Evolutionary conservation across 2,329 filamentous ascomycete genomes (phyloP).

Genomic region (Xylariales sp.): DNA sequence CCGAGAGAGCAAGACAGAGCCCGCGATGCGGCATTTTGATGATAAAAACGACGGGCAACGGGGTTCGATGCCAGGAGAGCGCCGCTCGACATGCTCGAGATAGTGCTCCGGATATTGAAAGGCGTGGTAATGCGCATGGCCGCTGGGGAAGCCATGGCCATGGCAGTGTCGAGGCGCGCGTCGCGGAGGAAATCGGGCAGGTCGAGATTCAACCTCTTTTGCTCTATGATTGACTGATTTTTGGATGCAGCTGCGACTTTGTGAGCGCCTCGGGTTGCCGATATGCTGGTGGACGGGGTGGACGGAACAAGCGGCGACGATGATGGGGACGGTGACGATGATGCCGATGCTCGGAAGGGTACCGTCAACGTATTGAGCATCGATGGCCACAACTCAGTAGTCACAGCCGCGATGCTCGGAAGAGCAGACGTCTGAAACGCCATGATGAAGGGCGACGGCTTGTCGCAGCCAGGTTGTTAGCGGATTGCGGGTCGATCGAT

Average conservation of each 20-base stretch:
- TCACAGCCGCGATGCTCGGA: constrained; percentile 36
- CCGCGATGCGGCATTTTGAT: constrained; percentile 14
- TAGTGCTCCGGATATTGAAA: constrained; percentile 26
- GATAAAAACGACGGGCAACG: constrained; percentile 17
- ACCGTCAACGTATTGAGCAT: constrained; percentile 34
- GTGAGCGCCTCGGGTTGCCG: not conserved
- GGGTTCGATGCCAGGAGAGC: constrained; percentile 24
- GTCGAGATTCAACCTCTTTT: too few species aligned
- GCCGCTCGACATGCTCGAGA: constrained; percentile 24
- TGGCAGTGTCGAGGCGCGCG: constrained; percentile 14
- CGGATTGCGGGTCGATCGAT: constrained; percentile 2
- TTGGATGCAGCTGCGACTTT: constrained; percentile 6
- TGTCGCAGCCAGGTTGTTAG: too few species aligned
- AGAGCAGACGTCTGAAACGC: constrained; percentile 24
- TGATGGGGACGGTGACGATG: too few species aligned
- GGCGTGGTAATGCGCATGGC: constrained; percentile 15
- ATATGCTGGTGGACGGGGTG: too few species aligned
- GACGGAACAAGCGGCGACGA: too few species aligned
- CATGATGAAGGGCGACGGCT: too few species aligned
- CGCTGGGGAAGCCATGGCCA: constrained; percentile 10
- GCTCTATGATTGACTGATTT: too few species aligned
- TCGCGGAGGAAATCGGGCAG: constrained; percentile 31
- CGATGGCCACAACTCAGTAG: constrained; percentile 41
- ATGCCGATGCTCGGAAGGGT: constrained; percentile 25
- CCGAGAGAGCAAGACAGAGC: constrained; percentile 19